These are phyloP conservation scores for Litsea cubeba DNA, from an alignment of 164 flowering plant species.

Conservation along the genomic window DNA sequence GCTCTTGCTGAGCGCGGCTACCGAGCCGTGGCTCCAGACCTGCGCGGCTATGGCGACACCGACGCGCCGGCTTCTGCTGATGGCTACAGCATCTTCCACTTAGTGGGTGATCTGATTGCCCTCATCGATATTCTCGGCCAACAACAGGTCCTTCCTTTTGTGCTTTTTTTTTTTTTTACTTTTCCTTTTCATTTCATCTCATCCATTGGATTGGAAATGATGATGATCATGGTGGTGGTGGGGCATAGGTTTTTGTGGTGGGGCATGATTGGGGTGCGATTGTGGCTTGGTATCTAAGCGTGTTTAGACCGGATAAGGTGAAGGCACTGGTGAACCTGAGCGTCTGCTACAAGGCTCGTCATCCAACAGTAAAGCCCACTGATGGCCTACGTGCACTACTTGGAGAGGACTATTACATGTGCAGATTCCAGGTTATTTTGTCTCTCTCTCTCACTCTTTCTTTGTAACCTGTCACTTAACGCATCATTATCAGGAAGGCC, in stretches of 20 bases:
- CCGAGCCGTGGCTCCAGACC: slow-evolving; percentile 50
- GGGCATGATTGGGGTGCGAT: slow-evolving; percentile 84
- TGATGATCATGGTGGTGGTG: slow-evolving; percentile 2
- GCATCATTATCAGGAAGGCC: no score
- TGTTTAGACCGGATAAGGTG: slow-evolving; percentile 70
- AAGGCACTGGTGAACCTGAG: slow-evolving; percentile 73
- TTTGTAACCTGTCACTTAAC: no score
- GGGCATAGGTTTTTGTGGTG: slow-evolving; percentile 59
- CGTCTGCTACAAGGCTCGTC: slow-evolving; percentile 43
- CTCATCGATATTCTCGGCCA: slow-evolving; percentile 52
- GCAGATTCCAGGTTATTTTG: slow-evolving; percentile 70
- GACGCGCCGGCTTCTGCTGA: slow-evolving; percentile 35
- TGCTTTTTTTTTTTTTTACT: neutral
- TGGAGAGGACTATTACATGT: slow-evolving; percentile 71
- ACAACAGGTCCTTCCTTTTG: slow-evolving; percentile 10
- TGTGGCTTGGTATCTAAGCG: slow-evolving; percentile 61
- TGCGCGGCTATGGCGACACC: slow-evolving; percentile 49
- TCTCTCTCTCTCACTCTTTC: neutral
- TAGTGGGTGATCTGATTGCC: slow-evolving; percentile 65
- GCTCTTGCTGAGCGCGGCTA: slow-evolving; percentile 30
- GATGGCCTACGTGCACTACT: slow-evolving; percentile 28
- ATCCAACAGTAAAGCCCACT: slow-evolving; percentile 38
- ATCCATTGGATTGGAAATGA: neutral
- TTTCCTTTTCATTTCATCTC: neutral
- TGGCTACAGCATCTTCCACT: slow-evolving; percentile 42